Evolutionary conservation across 2,329 filamentous ascomycete genomes (phyloP).

Genomic region (Epichloe brachyelytri): DNA sequence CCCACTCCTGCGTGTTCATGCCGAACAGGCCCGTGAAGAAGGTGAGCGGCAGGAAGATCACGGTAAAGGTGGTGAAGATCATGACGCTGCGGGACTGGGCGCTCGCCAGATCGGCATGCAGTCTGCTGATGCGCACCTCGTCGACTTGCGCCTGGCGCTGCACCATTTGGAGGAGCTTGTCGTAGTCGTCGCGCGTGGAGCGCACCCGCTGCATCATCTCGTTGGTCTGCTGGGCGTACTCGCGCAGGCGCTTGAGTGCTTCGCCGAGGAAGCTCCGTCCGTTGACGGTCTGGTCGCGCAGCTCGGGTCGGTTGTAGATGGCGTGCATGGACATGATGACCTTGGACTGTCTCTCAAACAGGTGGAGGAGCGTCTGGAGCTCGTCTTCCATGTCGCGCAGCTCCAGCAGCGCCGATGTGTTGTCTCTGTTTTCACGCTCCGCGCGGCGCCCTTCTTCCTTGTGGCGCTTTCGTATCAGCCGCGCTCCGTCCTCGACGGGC

Average conservation of each 20-base stretch:
- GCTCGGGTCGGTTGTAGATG: conserved; percentile 28
- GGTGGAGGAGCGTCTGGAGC: conserved; percentile 39
- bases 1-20: conserved; percentile 52
- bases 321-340: conserved; percentile 35
- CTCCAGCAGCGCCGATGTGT: conserved; percentile 49
- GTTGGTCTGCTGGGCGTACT: conserved; percentile 38
- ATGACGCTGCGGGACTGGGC: conserved; percentile 50
- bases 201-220: conserved; percentile 49
- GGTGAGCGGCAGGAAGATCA: conserved; percentile 50
- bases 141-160: conserved; percentile 55
- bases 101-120: conserved; percentile 50
- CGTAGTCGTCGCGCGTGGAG: conserved; percentile 46
- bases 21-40: conserved; percentile 55
- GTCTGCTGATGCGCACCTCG: conserved; percentile 48
- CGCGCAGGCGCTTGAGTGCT: conserved; percentile 37
- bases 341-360: conserved; percentile 44
- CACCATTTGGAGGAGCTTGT: conserved; percentile 53
- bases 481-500: conserved; percentile 26
- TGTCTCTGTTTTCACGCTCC: conserved; percentile 47
- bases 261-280: conserved; percentile 40
- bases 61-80: conserved; percentile 52
- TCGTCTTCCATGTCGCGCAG: conserved; percentile 53
- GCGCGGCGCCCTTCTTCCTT: conserved; percentile 29
- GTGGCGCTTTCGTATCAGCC: conserved; percentile 25
- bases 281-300: conserved; percentile 28